Evolutionary conservation across 2,329 filamentous ascomycete species (phyloP).

Genomic region (Graphilbum ipis-grandicollis): DNA sequence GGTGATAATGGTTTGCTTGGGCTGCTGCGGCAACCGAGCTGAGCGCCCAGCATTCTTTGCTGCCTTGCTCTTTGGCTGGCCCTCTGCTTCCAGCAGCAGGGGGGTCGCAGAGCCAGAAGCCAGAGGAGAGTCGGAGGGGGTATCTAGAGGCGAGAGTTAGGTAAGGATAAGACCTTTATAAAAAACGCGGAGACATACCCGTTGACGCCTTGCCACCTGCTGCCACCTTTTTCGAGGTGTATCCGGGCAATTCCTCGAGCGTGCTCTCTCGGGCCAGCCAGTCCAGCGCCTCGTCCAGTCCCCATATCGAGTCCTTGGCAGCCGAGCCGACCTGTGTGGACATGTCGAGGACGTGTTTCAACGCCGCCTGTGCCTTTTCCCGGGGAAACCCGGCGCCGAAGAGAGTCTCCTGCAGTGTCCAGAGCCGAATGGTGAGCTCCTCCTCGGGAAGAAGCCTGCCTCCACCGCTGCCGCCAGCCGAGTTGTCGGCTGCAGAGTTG

Average conservation of each 20-base stretch:
- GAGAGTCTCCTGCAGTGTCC: constrained; percentile 67
- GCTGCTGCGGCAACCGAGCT: constrained; percentile 10
- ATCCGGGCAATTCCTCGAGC: constrained; percentile 52
- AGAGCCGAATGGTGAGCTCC: constrained; percentile 61
- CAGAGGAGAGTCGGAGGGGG: constrained; percentile 29
- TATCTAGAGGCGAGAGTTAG: constrained; percentile 15
- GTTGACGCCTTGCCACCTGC: constrained; percentile 16
- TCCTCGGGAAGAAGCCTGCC: constrained; percentile 52
- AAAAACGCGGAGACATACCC: constrained; percentile 13
- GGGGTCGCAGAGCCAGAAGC: constrained; percentile 33
- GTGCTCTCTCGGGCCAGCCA: constrained; percentile 72
- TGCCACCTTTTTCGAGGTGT: constrained; percentile 37
- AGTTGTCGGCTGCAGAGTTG: too few species aligned
- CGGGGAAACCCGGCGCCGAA: constrained; percentile 49
- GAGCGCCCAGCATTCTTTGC: constrained; percentile 13
- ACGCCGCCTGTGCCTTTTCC: constrained; percentile 40
- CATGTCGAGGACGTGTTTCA: constrained; percentile 51
- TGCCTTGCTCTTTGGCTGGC: constrained; percentile 3
- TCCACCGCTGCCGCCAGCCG: too few species aligned
- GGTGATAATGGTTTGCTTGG: constrained; percentile 27
- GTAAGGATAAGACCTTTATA: too few species aligned
- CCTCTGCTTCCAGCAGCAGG: constrained; percentile 19
- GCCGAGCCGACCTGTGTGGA: constrained; percentile 40
- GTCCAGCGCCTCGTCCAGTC: constrained; percentile 72
- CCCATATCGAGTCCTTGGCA: constrained; percentile 57